phyloP scores from a whole-genome alignment of 1,284 basidiomycete species.

The Sporisorium sorghi region DNA sequence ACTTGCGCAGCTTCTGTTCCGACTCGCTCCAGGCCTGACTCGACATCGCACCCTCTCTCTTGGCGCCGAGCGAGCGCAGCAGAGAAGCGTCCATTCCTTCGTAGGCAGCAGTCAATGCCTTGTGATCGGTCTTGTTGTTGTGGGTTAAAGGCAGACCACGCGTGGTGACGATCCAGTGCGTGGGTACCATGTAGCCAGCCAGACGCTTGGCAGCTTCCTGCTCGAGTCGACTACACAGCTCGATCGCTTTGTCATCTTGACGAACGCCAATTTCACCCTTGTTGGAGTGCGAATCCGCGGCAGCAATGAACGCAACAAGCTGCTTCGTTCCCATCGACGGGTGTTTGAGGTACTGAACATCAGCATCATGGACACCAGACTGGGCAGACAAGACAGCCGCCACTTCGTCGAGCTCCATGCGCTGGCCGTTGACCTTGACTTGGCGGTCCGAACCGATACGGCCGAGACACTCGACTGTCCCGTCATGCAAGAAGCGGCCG shows the following conservation, averaged over 20 bases:
- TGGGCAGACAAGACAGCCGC: slow-evolving; percentile 51
- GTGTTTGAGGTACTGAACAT: slow-evolving; percentile 63
- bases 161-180: slow-evolving; percentile 52
- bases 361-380: slow-evolving; percentile 47
- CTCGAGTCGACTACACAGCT: slow-evolving; percentile 39
- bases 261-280: slow-evolving; percentile 17
- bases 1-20: slow-evolving; percentile 36
- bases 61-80: slow-evolving; percentile 30
- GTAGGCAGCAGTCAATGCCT: slow-evolving; percentile 46
- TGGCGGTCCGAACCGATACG: slow-evolving; percentile 61
- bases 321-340: slow-evolving; percentile 56
- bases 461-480: slow-evolving; percentile 63
- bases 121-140: slow-evolving; percentile 66
- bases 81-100: slow-evolving; percentile 20
- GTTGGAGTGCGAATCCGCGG: slow-evolving; percentile 5
- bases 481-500: slow-evolving; percentile 62
- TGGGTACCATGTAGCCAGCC: slow-evolving; percentile 64
- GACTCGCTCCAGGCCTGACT: slow-evolving; percentile 30
- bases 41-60: slow-evolving; percentile 21
- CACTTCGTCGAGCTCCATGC: slow-evolving; percentile 68
- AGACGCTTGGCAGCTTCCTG: slow-evolving; percentile 49
- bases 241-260: slow-evolving; percentile 37
- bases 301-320: slow-evolving; percentile 61
- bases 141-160: slow-evolving; percentile 60
- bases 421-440: slow-evolving; percentile 68